Evolutionary conservation across 148 eudicot species (phyloP).

Genomic region (Rhododendron griersonianum): DNA sequence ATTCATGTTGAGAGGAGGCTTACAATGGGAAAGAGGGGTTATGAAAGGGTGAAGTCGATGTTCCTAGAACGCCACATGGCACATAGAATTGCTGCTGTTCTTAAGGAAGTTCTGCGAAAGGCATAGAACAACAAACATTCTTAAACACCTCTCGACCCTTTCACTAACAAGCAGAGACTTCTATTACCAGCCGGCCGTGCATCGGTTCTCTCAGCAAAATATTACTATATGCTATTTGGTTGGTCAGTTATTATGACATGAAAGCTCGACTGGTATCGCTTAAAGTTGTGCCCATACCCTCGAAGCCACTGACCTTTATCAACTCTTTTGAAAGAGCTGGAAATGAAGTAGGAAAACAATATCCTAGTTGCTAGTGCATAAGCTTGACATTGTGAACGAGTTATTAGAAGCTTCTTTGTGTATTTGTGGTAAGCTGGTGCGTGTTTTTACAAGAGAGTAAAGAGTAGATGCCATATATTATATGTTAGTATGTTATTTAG

Average conservation of each 20-base stretch:
- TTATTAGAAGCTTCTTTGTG: neutral
- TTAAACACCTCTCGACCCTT: neutral
- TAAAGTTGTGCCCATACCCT: neutral
- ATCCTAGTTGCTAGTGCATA: neutral
- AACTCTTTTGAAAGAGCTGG: neutral
- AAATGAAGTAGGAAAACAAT: slow-evolving; percentile 3
- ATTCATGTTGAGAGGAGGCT: slow-evolving; percentile 74
- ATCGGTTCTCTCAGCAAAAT: neutral
- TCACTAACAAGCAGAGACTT: neutral
- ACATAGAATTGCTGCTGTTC: slow-evolving; percentile 66
- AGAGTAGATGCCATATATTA: neutral
- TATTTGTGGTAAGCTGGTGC: neutral
- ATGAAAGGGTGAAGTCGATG: slow-evolving; percentile 71
- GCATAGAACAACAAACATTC: slow-evolving; percentile 32
- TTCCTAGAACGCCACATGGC: slow-evolving; percentile 90
- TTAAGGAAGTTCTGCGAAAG: slow-evolving; percentile 66
- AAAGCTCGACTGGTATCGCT: neutral
- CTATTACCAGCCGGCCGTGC: neutral
- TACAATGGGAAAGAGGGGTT: slow-evolving; percentile 85
- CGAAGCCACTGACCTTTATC: neutral
- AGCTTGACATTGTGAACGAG: neutral
- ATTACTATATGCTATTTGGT: neutral
- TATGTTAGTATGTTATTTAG: neutral
- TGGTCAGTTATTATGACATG: neutral
- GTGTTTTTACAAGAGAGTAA: neutral